Percentiles rank a stretch among this genome's conserved stretches.
Evolutionary conservation across 2,329 filamentous ascomycete genomes (phyloP).

Genomic region (Fusarium sp.): DNA sequence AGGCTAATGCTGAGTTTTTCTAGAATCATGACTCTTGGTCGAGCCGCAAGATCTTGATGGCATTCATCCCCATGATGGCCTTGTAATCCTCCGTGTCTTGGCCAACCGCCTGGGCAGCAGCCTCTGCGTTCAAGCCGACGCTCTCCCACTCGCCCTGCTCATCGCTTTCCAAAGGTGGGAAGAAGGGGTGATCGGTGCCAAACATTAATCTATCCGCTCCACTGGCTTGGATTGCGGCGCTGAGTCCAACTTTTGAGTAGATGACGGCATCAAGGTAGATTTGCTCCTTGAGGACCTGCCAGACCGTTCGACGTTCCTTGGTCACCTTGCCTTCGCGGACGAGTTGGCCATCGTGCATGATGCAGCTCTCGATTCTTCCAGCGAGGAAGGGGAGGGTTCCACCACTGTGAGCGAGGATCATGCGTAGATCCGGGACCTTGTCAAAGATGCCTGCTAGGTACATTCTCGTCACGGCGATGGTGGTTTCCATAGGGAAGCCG

Average conservation of each 20-base stretch:
- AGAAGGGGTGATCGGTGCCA: conserved; percentile 87
- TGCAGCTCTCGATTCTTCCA: conserved; percentile 88
- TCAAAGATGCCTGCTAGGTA: conserved; percentile 89
- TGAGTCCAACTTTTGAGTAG: conserved; percentile 80
- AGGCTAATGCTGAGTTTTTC: conserved; percentile 35
- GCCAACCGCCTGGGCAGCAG: conserved; percentile 65
- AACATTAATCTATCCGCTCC: conserved; percentile 81
- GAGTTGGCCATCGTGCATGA: conserved; percentile 83
- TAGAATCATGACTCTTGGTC: conserved; percentile 40
- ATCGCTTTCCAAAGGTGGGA: conserved; percentile 76
- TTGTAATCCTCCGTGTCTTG: conserved; percentile 58
- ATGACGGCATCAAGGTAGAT: conserved; percentile 90
- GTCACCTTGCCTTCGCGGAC: conserved; percentile 70
- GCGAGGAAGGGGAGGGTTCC: conserved; percentile 91
- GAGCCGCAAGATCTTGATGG: conserved; percentile 62
- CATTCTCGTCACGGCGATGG: conserved; percentile 90
- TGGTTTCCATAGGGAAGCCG: conserved; percentile 93
- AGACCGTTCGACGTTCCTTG: conserved; percentile 61
- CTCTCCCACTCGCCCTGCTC: conserved; percentile 77
- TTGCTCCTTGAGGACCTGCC: conserved; percentile 74
- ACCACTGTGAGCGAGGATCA: conserved; percentile 89
- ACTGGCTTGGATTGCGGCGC: conserved; percentile 75
- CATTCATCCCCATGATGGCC: conserved; percentile 71
- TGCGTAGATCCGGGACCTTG: conserved; percentile 73
- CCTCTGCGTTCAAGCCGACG: conserved; percentile 65